phyloP scores from a whole-genome alignment of 441 rosid genomes.

The Breynia disticha region DNA sequence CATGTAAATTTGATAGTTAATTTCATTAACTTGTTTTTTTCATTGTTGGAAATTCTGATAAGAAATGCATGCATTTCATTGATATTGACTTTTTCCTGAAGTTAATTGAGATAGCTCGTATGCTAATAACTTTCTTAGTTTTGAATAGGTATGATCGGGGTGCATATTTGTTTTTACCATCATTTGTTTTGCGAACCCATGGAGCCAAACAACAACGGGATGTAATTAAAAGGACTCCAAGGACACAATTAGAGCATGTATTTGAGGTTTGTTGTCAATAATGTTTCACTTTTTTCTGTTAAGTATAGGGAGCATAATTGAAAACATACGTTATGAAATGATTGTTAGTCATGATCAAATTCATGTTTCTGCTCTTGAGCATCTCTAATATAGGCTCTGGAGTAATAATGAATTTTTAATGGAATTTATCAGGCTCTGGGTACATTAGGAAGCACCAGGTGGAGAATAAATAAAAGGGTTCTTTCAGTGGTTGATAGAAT shows the following conservation, averaged over 20 bases:
- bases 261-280: conserved; percentile 54
- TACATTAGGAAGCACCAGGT: conserved; percentile 88
- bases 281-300: neutral
- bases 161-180: conserved; percentile 78
- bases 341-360: neutral
- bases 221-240: conserved; percentile 51
- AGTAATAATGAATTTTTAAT: conserved; percentile 17
- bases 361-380: conserved; percentile 1
- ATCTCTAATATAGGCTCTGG: conserved; percentile 8
- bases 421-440: conserved; percentile 62
- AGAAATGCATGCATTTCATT: neutral
- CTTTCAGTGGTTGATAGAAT: conserved; percentile 80
- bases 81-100: neutral
- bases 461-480: conserved; percentile 81
- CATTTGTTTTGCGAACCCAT: conserved; percentile 87
- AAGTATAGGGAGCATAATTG: neutral
- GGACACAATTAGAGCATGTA: conserved; percentile 51
- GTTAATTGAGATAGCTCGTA: neutral
- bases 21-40: too few relatives aligned
- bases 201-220: conserved; percentile 85
- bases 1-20: neutral
- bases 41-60: too few relatives aligned
- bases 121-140: conserved; percentile 14
- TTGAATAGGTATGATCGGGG: conserved; percentile 71
- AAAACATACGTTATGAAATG: neutral